A percentile compares a stretch with the other conserved stretches of the same genome.
Evolutionary conservation across 208 protist genomes (phyloP).

Genomic region (Trypanosoma caninum): DNA sequence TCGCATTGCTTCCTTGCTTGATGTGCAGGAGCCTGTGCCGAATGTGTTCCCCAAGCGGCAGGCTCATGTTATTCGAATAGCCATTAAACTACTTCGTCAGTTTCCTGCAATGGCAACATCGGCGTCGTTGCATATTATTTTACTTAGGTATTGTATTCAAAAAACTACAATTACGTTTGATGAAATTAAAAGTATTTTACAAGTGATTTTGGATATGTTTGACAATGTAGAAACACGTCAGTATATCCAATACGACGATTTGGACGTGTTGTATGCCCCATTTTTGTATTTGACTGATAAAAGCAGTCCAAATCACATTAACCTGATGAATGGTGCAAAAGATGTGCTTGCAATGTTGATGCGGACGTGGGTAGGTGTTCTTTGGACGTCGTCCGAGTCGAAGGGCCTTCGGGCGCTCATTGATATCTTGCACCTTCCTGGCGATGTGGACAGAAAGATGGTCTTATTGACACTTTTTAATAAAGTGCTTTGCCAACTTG

Average conservation of each 20-base stretch:
- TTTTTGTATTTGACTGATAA: constrained; percentile 49
- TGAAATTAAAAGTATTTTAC: constrained; percentile 60
- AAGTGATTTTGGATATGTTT: constrained; percentile 59
- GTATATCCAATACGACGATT: constrained; percentile 68
- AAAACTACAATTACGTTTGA: constrained; percentile 52
- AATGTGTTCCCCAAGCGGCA: constrained; percentile 52
- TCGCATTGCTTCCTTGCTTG: constrained; percentile 62
- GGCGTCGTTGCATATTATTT: constrained; percentile 43
- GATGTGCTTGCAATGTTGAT: constrained; percentile 73
- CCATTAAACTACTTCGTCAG: constrained; percentile 40
- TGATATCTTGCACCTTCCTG: constrained; percentile 80
- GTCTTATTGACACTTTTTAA: constrained; percentile 86
- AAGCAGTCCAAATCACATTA: constrained; percentile 27
- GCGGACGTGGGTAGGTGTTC: constrained; percentile 65
- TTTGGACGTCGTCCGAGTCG: constrained; percentile 74
- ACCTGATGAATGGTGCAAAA: constrained; percentile 71
- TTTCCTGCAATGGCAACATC: constrained; percentile 30
- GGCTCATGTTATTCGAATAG: constrained; percentile 50
- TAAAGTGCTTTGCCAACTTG: constrained; percentile 63
- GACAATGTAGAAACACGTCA: constrained; percentile 58
- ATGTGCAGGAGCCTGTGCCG: constrained; percentile 37
- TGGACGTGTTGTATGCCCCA: constrained; percentile 72
- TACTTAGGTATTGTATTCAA: constrained; percentile 64
- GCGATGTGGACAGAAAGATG: constrained; percentile 80
- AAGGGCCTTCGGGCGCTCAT: constrained; percentile 74